Base-by-base conservation (phyloP, 371 early-diverging fungal genomes). In the Mortierella sp. region DNA sequence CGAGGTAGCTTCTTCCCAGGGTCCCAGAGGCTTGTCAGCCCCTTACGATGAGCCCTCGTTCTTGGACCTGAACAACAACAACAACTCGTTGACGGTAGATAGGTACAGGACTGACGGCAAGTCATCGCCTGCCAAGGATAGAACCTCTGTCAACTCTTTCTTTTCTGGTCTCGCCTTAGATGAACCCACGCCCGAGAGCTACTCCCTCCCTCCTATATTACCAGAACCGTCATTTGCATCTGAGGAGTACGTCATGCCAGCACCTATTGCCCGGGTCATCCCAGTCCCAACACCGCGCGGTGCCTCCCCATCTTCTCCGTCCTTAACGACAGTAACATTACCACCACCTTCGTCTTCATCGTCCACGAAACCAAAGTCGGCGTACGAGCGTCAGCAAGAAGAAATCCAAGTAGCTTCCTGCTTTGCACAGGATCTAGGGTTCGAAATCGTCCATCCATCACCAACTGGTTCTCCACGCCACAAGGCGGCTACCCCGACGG, bases 361-460 rank as follows among this genome's bases (percentile, higher is more conserved):
- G 65, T 16, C 68, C 63, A 63, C 13, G 14, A 14, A 9, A 0
- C 24, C 68, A 42, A 68, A 68, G 34, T 47, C 65, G 11, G 72
- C 44, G 5, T 75, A 74, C 24, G 78, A 80, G n/a, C 50, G 76
- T 47, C 74, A 71, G 68, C 84, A 75, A 38, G 84, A 84, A 34
- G 84, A 84, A 34, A 76, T 75, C 55, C 38, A 78, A 8, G 74
- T 81, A 8, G 81, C 84, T 3, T 73, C 78, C 0, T 73, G 79
- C 50, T 84, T 84, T 65, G 84, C 84, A 16, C 81, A 84, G 9
- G 84, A 84, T 63, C 81, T 84, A 38, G 84, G 84, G 1, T 84
- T 84, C 42, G 84, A 84, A 63, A 85, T 82, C 34, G 77, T 85
- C 16, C 45, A 84, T 52, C 84, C 81, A 5, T 85, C 86, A 7